Evolutionary conservation across 768 basidiomycete species (phyloP).

Genomic region (Holtermanniella nyarrowii): DNA sequence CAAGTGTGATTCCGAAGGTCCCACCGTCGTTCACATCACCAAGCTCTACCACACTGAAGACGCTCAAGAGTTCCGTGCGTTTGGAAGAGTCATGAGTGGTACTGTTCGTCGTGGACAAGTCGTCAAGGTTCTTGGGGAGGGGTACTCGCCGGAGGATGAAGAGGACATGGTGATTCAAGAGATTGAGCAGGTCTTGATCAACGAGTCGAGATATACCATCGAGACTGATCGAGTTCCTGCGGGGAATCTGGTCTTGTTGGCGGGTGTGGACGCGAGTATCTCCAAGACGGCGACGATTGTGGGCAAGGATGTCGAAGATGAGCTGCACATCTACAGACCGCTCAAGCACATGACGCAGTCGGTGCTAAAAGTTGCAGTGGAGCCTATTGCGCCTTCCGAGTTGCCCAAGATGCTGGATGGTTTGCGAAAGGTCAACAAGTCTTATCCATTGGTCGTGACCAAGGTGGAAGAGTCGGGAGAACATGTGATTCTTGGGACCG

Average conservation of each 20-base stretch:
- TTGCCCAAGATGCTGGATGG: slow-evolving; percentile 98
- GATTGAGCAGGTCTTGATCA: slow-evolving; percentile 82
- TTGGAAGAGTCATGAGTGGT: slow-evolving; percentile 87
- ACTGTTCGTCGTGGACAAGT: slow-evolving; percentile 71
- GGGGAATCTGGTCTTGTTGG: slow-evolving; percentile 84
- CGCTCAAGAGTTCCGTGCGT: slow-evolving; percentile 91
- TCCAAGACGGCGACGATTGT: slow-evolving; percentile 83
- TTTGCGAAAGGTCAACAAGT: slow-evolving; percentile 91
- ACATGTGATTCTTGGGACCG: slow-evolving; percentile 92
- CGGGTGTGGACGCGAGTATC: slow-evolving; percentile 87
- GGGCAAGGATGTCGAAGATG: slow-evolving; percentile 58
- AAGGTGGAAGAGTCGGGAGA: slow-evolving; percentile 98
- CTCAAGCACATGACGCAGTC: slow-evolving; percentile 95
- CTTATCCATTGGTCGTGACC: slow-evolving; percentile 84
- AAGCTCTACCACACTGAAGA: slow-evolving; percentile 96
- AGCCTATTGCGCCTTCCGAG: slow-evolving; percentile 94
- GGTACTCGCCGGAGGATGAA: slow-evolving; percentile 97
- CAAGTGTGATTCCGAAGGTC: slow-evolving; percentile 69
- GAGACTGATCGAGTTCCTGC: slow-evolving; percentile 79
- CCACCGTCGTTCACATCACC: slow-evolving; percentile 82
- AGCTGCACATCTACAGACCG: slow-evolving; percentile 88
- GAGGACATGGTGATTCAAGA: slow-evolving; percentile 86
- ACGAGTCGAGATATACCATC: slow-evolving; percentile 82
- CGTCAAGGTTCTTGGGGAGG: slow-evolving; percentile 94
- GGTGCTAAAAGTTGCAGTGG: slow-evolving; percentile 94